phyloP scores from a whole-genome alignment of 1,139 yeast species.

The Diutina scorzettiae region DNA sequence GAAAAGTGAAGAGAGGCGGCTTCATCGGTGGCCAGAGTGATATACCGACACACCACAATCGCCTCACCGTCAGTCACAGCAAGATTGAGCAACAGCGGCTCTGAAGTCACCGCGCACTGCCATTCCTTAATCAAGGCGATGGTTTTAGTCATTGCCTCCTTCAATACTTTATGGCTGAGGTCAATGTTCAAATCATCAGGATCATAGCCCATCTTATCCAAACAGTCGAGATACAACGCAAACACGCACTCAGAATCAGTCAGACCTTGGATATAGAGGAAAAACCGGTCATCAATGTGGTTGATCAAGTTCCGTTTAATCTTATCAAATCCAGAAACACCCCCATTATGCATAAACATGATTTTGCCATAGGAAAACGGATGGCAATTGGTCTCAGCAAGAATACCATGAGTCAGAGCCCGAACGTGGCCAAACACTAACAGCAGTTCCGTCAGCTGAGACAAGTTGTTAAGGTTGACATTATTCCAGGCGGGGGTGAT shows the following conservation, averaged over 20 bases:
- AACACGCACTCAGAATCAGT: slow-evolving; percentile 95
- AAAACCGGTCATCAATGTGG: slow-evolving; percentile 70
- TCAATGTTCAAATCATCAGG: slow-evolving; percentile 29
- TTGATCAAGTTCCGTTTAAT: slow-evolving; percentile 65
- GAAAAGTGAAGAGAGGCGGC: slow-evolving; percentile 94
- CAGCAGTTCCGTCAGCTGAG: slow-evolving; percentile 75
- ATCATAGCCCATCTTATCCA: slow-evolving; percentile 64
- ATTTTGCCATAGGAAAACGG: slow-evolving; percentile 79
- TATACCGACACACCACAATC: slow-evolving; percentile 82
- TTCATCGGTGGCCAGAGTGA: slow-evolving; percentile 82
- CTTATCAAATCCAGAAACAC: slow-evolving; percentile 57
- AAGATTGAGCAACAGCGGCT: slow-evolving; percentile 82
- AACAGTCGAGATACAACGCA: slow-evolving; percentile 73
- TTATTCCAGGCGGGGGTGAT: slow-evolving; percentile 98
- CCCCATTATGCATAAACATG: slow-evolving; percentile 98
- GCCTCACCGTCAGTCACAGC: slow-evolving; percentile 91
- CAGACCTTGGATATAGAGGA: slow-evolving; percentile 75
- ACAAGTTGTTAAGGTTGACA: slow-evolving; percentile 71
- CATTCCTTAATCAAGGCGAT: slow-evolving; percentile 66
- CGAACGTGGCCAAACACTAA: slow-evolving; percentile 91
- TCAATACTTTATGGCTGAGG: slow-evolving; percentile 44
- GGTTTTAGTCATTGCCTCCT: slow-evolving; percentile 62
- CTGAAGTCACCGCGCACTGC: slow-evolving; percentile 34
- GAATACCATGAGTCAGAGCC: slow-evolving; percentile 90
- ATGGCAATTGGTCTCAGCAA: slow-evolving; percentile 92